These are phyloP conservation scores for Vitis vinifera DNA, from an alignment of 164 flowering plant species.

Conservation along the genomic window DNA sequence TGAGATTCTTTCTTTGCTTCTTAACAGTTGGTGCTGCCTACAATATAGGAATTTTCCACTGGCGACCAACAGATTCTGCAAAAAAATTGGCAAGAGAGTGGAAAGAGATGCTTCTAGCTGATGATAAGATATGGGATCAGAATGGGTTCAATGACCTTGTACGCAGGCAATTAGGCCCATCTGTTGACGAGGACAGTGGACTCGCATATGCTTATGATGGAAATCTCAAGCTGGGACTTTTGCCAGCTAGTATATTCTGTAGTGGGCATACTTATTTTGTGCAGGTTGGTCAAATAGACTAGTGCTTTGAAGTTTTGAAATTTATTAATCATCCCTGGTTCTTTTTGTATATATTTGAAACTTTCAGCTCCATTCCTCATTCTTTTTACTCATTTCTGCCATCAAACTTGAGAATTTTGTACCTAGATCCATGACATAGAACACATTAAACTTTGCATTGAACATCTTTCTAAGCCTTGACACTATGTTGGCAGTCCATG, in stretches of 20 bases:
- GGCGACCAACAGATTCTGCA: conserved; percentile 87
- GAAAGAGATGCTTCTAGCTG: conserved; percentile 81
- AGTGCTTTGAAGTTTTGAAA: background rate
- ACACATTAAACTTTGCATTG: background rate
- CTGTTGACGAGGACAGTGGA: conserved; percentile 83
- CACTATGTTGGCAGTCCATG: conserved; percentile 59
- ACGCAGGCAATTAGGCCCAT: conserved; percentile 74
- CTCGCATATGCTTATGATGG: conserved; percentile 92
- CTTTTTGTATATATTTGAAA: background rate
- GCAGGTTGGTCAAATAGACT: conserved; percentile 52
- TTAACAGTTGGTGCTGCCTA: conserved; percentile 67
- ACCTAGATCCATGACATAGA: background rate
- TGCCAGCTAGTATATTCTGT: conserved; percentile 95
- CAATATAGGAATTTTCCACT: conserved; percentile 96
- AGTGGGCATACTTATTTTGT: conserved; percentile 99
- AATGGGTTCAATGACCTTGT: conserved; percentile 89
- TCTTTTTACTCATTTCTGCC: background rate
- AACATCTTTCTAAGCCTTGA: background rate
- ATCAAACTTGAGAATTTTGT: background rate
- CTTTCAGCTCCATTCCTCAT: background rate
- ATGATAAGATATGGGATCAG: conserved; percentile 97
- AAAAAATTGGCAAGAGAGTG: conserved; percentile 83
- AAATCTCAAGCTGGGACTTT: conserved; percentile 76
- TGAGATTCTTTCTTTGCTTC: conserved; percentile 12
- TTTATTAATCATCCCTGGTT: background rate